Evolutionary conservation across 2,329 filamentous ascomycete species (phyloP).

Genomic region (Karstenula rhodostoma): DNA sequence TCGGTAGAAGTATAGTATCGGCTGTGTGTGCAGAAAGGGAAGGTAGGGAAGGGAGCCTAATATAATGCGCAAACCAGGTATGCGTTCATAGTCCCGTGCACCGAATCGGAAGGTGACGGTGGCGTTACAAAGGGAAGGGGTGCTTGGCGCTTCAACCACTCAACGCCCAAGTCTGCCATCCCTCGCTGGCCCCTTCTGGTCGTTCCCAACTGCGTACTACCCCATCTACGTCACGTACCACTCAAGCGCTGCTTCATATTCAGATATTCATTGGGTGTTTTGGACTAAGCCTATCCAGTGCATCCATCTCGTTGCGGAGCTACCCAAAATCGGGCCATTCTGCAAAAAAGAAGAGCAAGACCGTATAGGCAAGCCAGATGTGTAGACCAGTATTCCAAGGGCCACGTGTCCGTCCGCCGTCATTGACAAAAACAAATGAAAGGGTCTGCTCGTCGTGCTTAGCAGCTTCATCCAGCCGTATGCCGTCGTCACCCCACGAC

Average conservation of each 20-base stretch:
- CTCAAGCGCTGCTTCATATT: not conserved
- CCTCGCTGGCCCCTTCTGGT: not conserved
- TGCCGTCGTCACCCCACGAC: constrained; percentile 4
- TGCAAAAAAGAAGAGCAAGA: not conserved
- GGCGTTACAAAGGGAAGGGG: constrained; percentile 10
- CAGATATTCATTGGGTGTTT: not conserved
- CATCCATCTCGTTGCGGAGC: constrained; percentile 7
- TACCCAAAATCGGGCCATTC: constrained; percentile 1
- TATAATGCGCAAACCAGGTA: constrained; percentile 1
- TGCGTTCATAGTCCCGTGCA: constrained; percentile 11
- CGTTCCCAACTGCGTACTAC: not conserved
- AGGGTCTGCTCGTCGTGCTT: not conserved
- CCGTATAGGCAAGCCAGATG: constrained; percentile 5
- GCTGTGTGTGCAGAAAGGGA: constrained; percentile 5
- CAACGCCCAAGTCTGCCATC: not conserved
- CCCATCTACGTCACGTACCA: not conserved
- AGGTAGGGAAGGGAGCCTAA: constrained; percentile 11
- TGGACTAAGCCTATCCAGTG: constrained; percentile 1
- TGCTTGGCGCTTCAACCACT: constrained; percentile 6
- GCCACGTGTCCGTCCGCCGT: constrained; percentile 6
- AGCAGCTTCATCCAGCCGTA: constrained; percentile 1
- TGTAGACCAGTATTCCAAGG: constrained; percentile 8
- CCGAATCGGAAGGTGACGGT: constrained; percentile 13
- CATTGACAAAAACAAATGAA: not conserved
- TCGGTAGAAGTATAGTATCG: constrained; percentile 1